Base-by-base conservation (phyloP, 495 filamentous ascomycete genomes). In the Penicillium herquei region DNA sequence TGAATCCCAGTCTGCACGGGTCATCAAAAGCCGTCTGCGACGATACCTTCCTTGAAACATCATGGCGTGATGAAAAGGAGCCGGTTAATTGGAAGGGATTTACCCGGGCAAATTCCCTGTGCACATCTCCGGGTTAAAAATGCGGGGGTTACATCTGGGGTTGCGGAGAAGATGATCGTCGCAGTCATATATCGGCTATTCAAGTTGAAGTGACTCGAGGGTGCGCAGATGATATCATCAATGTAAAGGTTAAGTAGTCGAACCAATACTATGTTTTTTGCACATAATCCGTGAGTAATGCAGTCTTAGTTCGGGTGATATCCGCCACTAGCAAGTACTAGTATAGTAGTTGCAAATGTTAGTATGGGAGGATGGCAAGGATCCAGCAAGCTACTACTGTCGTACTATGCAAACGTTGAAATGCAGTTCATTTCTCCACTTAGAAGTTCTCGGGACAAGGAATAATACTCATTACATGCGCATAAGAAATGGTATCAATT, bases 91-190 rank as follows among this genome's bases (percentile, higher is more conserved):
- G 51, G 54, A 52, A 39, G 21, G 26, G 37, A 49, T 44, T 52
- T 49, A 39, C 8, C 39, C 39, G 51, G 42, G 35, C 10, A 40
- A 35, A 32, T 18, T 33, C 7, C 3, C 40, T 26, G 26, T 31
- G 9, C 30, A 48, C 21, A 33, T 47, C 5, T 48, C 46, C 50
- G 42, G 49, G 10, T 17, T 50, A 18, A 51, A 33, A 18, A 55
- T 58, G 57, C 57, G 57, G 61, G 61, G 61, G 61, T 64, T 64
- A 56, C 61, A 64, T 63, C 51, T 61, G 54, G 49, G 53, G 46
- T 34, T 51, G 53, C 26, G 57, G 48, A 55, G 54, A 16, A 43
- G 54, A 47, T 51, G 61, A 64, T 64, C 54, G 37, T 57, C 50
- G 51, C 57, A 49, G 30, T 18, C 39, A 52, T n/a, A 31, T 13